Evolutionary conservation across 1,284 basidiomycete genomes (phyloP).

Genomic region (Trichosporon sp.): DNA sequence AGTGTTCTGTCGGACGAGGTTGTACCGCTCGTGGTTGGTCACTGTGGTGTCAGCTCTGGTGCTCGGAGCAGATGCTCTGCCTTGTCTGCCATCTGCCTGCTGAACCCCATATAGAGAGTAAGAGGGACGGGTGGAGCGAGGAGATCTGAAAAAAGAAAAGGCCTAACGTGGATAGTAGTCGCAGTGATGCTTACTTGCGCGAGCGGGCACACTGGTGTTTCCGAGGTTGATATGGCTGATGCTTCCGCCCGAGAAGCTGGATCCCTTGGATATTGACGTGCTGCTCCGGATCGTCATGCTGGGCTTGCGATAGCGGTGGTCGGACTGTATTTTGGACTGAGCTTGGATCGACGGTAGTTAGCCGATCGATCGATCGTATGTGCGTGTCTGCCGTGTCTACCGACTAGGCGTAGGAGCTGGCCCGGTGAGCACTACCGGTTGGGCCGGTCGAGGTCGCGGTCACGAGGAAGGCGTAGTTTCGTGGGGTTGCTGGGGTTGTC

Average conservation of each 20-base stretch:
- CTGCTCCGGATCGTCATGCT: slow-evolving; percentile 2
- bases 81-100: background rate
- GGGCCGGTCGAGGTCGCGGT: background rate
- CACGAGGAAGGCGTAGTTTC: background rate
- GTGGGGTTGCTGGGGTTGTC: background rate
- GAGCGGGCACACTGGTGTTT: background rate
- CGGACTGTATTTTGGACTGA: background rate
- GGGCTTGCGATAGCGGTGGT: background rate
- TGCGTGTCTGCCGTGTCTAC: background rate
- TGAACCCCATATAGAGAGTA: background rate
- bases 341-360: background rate
- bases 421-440: background rate
- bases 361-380: background rate
- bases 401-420: background rate
- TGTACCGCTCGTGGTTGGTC: slow-evolving; percentile 11
- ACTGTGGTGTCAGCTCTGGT: background rate
- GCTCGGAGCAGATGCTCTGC: background rate
- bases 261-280: slow-evolving; percentile 1
- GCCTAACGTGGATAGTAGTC: background rate
- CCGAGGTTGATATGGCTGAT: slow-evolving; percentile 2
- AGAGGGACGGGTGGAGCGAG: background rate
- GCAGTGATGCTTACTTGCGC: slow-evolving; percentile 1
- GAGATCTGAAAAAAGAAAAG: background rate
- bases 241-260: background rate
- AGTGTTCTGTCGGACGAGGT: slow-evolving; percentile 3